phyloP scores from a whole-genome alignment of 108 stramenopile species.

The Schizochytrium sp. region DNA sequence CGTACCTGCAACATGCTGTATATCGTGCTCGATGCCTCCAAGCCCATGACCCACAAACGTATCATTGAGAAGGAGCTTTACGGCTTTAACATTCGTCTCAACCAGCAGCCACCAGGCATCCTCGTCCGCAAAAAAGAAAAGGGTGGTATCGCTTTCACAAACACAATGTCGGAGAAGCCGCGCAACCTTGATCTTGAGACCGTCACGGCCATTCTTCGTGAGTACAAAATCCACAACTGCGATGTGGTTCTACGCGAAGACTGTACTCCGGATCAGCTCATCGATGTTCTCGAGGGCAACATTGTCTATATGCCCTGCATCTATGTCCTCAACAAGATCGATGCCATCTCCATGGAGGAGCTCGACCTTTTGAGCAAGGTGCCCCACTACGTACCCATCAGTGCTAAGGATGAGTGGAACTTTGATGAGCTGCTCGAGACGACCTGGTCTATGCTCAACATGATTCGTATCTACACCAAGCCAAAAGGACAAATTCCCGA shows the following conservation, averaged over 20 bases:
- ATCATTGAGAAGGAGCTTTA: slow-evolving; percentile 95
- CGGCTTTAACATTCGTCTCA: slow-evolving; percentile 96
- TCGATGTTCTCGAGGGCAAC: slow-evolving; percentile 92
- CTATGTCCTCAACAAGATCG: slow-evolving; percentile 94
- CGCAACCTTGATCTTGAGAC: slow-evolving; percentile 78
- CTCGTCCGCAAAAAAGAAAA: slow-evolving; percentile 90
- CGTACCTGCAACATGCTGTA: slow-evolving; percentile 96
- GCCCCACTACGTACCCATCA: slow-evolving; percentile 97
- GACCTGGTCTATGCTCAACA: slow-evolving; percentile 92
- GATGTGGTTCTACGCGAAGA: slow-evolving; percentile 88
- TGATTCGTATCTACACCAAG: slow-evolving; percentile 98
- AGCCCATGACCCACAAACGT: slow-evolving; percentile 96
- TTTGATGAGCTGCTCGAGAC: slow-evolving; percentile 92
- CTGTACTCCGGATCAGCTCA: slow-evolving; percentile 91
- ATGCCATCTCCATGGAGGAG: slow-evolving; percentile 93
- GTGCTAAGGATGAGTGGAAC: slow-evolving; percentile 92
- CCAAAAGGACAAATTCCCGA: slow-evolving; percentile 98
- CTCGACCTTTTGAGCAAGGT: slow-evolving; percentile 95
- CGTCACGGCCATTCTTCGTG: slow-evolving; percentile 85
- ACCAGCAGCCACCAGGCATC: slow-evolving; percentile 92
- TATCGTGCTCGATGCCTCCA: slow-evolving; percentile 91
- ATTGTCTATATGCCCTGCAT: slow-evolving; percentile 88
- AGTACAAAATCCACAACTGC: slow-evolving; percentile 92
- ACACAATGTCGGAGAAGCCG: slow-evolving; percentile 82
- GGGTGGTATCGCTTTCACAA: slow-evolving; percentile 94